phyloP scores from a whole-genome alignment of 352 stramenopile species.

The Elongisporangium senticosum region DNA sequence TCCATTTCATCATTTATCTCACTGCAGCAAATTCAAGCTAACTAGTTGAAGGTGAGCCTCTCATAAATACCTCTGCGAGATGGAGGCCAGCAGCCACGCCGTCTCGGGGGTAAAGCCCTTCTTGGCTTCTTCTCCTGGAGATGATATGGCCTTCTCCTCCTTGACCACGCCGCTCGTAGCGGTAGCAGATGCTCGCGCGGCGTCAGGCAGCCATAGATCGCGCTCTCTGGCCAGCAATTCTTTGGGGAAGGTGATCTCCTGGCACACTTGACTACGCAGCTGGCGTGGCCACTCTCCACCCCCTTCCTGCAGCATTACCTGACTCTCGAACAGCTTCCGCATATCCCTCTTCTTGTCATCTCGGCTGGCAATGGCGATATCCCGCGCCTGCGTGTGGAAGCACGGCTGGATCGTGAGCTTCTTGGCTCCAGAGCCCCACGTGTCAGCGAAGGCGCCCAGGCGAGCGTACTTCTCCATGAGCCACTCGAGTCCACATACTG shows the following conservation, averaged over 20 bases:
- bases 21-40: too few species aligned
- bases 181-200: not conserved
- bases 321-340: conserved; percentile 12
- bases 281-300: conserved; percentile 16
- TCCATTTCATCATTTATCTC: too few species aligned
- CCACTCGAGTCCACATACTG: conserved; percentile 35
- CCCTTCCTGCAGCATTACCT: conserved; percentile 15
- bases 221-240: conserved; percentile 9
- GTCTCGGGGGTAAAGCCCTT: too few species aligned
- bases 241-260: conserved; percentile 22
- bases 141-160: not conserved
- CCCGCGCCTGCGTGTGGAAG: conserved; percentile 21
- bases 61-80: too few species aligned
- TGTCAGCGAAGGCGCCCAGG: conserved; percentile 16
- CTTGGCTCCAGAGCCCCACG: conserved; percentile 17
- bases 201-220: conserved; percentile 3
- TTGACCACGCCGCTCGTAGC: not conserved
- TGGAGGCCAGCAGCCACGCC: too few species aligned
- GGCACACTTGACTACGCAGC: conserved; percentile 20
- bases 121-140: too few species aligned
- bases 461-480: conserved; percentile 31
- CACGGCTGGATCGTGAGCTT: conserved; percentile 25
- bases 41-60: too few species aligned
- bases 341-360: not conserved
- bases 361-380: not conserved